A percentile compares a stretch with the other conserved stretches of the same genome.
Conservation (phyloP, 768 basidiomycete genomes). For the Clavulina sp. region DNA sequence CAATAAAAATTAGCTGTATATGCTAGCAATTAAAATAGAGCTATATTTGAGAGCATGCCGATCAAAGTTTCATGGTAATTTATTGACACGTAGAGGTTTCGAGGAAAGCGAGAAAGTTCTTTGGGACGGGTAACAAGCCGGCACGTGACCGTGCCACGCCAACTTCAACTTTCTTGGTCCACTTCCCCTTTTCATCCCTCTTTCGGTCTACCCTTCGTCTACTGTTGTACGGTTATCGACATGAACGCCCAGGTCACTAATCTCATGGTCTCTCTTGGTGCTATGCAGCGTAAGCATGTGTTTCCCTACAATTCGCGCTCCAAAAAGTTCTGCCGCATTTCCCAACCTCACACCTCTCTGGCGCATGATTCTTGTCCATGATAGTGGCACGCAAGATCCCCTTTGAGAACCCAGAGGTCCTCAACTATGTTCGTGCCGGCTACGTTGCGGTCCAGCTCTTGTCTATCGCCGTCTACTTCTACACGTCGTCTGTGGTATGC, state of each 20-base stretch:
- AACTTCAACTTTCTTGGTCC: no score
- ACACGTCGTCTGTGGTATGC: constrained; percentile 28
- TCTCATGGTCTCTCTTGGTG: constrained; percentile 76
- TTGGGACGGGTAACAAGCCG: no score
- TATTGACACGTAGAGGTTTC: no score
- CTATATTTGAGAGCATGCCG: no score
- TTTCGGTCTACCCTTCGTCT: background rate
- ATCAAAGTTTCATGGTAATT: no score
- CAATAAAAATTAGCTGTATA: no score
- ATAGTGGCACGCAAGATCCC: constrained; percentile 81
- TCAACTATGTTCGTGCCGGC: constrained; percentile 66
- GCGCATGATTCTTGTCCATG: background rate
- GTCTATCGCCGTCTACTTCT: constrained; percentile 65
- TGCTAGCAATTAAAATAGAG: no score
- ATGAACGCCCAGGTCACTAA: constrained; percentile 70
- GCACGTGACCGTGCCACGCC: no score
- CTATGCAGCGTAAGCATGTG: constrained; percentile 58
- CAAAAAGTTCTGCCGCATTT: background rate
- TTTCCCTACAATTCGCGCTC: background rate
- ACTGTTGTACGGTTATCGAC: background rate
- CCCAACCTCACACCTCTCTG: background rate
- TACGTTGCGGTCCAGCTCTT: constrained; percentile 62
- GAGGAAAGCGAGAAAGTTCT: no score
- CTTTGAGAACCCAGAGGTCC: constrained; percentile 71
- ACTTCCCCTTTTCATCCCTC: background rate